phyloP scores from a whole-genome alignment of 805 yeast genomes.

The Peterozyma toletana region DNA sequence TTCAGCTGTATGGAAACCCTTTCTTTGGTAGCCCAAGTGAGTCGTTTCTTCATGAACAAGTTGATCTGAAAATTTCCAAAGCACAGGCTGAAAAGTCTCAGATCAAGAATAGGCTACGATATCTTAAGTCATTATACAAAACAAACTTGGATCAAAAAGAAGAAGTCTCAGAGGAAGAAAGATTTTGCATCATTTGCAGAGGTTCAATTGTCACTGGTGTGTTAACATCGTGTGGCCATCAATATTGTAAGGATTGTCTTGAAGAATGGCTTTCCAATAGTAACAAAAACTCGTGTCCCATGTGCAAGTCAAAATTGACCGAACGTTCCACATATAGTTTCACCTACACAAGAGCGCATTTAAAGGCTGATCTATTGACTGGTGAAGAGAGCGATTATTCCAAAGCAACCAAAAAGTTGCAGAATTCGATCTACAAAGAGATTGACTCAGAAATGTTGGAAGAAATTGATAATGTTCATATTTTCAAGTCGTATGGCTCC shows the following conservation, averaged over 20 bases:
- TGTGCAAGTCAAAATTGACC: slow-evolving; percentile 57
- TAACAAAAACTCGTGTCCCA: slow-evolving; percentile 59
- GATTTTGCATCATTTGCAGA: slow-evolving; percentile 74
- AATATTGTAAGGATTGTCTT: slow-evolving; percentile 78
- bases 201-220: slow-evolving; percentile 67
- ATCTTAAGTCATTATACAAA: slow-evolving; percentile 14
- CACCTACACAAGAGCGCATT: slow-evolving; percentile 46
- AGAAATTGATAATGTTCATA: slow-evolving; percentile 35
- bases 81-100: background rate
- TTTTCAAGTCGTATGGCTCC: slow-evolving; percentile 62
- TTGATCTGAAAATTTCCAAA: slow-evolving; percentile 1
- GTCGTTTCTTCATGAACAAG: background rate
- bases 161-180: slow-evolving; percentile 26
- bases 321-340: slow-evolving; percentile 58
- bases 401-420: slow-evolving; percentile 15
- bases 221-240: slow-evolving; percentile 86
- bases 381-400: slow-evolving; percentile 14
- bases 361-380: slow-evolving; percentile 38
- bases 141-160: slow-evolving; percentile 12
- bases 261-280: slow-evolving; percentile 54
- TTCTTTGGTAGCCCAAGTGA: background rate
- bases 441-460: slow-evolving; percentile 32
- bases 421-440: slow-evolving; percentile 37
- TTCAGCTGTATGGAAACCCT: background rate
- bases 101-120: slow-evolving; percentile 1